Conservation (phyloP, 495 filamentous ascomycete genomes). For the Penicillium salamii region DNA sequence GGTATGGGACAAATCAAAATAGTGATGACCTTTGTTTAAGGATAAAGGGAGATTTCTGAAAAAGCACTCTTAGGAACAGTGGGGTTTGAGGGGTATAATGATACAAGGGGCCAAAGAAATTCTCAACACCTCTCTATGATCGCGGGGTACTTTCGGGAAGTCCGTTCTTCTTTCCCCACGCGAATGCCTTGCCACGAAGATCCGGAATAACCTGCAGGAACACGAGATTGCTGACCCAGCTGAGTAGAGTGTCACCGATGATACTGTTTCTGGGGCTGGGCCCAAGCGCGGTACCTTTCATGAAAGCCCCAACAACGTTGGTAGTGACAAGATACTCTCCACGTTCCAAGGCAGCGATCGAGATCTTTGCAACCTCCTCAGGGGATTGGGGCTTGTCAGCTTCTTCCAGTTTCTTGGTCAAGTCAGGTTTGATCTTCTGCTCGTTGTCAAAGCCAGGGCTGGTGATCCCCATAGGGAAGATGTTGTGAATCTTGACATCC, state of each 20-base stretch:
- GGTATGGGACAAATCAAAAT: no score
- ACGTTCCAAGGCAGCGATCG: conserved; percentile 72
- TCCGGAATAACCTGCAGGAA: conserved; percentile 44
- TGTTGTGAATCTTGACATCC: conserved; percentile 74
- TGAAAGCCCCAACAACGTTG: conserved; percentile 59
- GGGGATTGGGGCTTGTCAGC: conserved; percentile 75
- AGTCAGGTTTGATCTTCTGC: conserved; percentile 72
- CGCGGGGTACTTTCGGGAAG: conserved; percentile 18
- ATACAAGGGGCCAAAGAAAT: conserved; percentile 9
- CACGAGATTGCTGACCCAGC: conserved; percentile 45
- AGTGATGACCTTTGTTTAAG: no score
- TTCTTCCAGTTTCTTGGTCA: conserved; percentile 81
- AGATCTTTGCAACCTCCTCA: conserved; percentile 66
- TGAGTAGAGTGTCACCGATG: conserved; percentile 39
- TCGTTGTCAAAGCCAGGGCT: conserved; percentile 75
- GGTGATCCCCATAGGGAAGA: conserved; percentile 82
- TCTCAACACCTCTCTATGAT: no score
- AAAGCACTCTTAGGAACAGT: no score
- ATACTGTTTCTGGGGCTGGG: conserved; percentile 41
- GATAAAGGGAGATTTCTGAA: no score
- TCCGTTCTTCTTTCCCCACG: conserved; percentile 45
- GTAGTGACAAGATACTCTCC: conserved; percentile 78
- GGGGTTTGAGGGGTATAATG: conserved; percentile 22
- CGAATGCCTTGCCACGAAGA: conserved; percentile 41
- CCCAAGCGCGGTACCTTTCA: conserved; percentile 56